Evolutionary conservation across 139 green algal species (phyloP).

Genomic region (Picochlorum sp.): DNA sequence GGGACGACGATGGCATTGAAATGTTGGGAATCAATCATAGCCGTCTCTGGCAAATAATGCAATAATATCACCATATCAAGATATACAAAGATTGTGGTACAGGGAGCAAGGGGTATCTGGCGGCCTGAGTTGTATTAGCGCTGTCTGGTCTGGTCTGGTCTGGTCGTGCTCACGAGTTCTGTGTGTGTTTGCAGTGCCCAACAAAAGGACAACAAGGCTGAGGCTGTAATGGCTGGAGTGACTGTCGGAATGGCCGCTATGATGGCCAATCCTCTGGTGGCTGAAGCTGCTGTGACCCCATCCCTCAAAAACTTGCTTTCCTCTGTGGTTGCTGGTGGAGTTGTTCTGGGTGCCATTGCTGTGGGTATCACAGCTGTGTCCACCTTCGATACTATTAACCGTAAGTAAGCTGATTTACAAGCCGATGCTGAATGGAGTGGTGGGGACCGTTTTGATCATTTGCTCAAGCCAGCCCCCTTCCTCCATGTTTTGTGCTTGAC

Average conservation of each 20-base stretch:
- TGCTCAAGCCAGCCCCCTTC: too few relatives aligned
- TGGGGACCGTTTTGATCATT: too few relatives aligned
- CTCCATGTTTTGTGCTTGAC: too few relatives aligned
- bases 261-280: conserved; percentile 51
- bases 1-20: too few relatives aligned
- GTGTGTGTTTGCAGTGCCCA: conserved; percentile 46
- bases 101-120: too few relatives aligned
- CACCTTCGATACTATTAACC: conserved; percentile 65
- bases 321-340: conserved; percentile 72
- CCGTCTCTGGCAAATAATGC: too few relatives aligned
- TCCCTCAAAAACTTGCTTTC: conserved; percentile 89
- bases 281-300: conserved; percentile 72
- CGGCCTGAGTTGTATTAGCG: too few relatives aligned
- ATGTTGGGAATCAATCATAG: too few relatives aligned
- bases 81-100: too few relatives aligned
- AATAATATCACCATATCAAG: too few relatives aligned
- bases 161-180: too few relatives aligned
- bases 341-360: conserved; percentile 72
- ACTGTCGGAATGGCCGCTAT: conserved; percentile 34
- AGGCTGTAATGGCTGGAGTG: conserved; percentile 47
- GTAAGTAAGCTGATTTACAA: conserved; percentile 12
- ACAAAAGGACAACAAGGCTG: conserved; percentile 33
- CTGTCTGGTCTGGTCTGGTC: too few relatives aligned
- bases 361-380: conserved; percentile 71
- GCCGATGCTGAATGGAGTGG: background rate